These are phyloP conservation scores for Paecilomyces sp. DNA, from an alignment of 2,329 filamentous ascomycete genomes.

Conservation along the genomic window DNA sequence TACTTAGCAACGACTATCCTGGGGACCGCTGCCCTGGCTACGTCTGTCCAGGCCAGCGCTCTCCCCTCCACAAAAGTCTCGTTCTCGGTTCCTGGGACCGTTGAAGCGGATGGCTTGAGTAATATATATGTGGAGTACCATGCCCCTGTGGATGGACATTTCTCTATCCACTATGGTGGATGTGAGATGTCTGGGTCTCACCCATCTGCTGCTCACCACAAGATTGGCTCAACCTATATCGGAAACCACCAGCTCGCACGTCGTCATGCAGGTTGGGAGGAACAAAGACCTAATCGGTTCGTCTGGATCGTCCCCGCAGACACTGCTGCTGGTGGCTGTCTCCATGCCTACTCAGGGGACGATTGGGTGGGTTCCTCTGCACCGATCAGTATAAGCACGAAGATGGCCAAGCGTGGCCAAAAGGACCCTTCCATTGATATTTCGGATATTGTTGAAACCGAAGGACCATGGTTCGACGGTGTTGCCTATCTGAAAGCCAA, in stretches of 20 bases:
- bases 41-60: not conserved
- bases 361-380: not conserved
- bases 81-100: not conserved
- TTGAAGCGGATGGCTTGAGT: not conserved
- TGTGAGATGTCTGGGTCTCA: not conserved
- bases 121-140: not conserved
- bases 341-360: not conserved
- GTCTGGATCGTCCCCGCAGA: not conserved
- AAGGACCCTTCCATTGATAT: slow-evolving; percentile 20
- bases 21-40: not conserved
- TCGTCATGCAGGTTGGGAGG: not conserved
- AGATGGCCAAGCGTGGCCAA: slow-evolving; percentile 22
- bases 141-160: not conserved
- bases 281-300: not conserved
- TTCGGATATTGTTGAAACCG: slow-evolving; percentile 26
- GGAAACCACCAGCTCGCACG: not conserved
- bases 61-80: not conserved
- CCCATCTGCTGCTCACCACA: not conserved
- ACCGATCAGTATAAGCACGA: slow-evolving; percentile 18
- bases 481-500: slow-evolving; percentile 29
- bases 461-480: slow-evolving; percentile 36
- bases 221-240: not conserved
- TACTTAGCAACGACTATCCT: not conserved
- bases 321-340: not conserved
- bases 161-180: not conserved